Percentiles rank a stretch among this genome's conserved stretches.
Conservation (phyloP, 495 filamentous ascomycete species). For the Eremomyces bilateralis region DNA sequence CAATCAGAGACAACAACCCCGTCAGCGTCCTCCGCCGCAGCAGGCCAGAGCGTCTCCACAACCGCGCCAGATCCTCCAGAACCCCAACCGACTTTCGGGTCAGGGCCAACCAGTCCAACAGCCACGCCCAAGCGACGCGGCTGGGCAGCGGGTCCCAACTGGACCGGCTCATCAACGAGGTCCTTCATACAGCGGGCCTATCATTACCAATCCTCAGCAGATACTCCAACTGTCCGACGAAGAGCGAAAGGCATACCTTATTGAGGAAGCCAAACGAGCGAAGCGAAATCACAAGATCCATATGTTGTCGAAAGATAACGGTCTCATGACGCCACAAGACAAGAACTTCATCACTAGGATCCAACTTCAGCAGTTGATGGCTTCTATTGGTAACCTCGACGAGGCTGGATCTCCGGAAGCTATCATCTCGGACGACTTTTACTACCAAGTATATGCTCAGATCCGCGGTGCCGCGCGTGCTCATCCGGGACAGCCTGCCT, state of each 20-base stretch:
- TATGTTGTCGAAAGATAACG: constrained; percentile 79
- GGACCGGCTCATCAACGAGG: constrained; percentile 15
- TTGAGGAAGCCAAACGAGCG: constrained; percentile 81
- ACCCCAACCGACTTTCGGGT: constrained; percentile 23
- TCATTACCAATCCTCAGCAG: constrained; percentile 50
- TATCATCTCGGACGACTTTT: constrained; percentile 78
- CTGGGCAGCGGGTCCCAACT: constrained; percentile 7
- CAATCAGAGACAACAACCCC: constrained; percentile 9
- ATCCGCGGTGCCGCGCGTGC: constrained; percentile 74
- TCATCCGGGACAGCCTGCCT: constrained; percentile 74
- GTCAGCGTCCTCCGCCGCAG: constrained; percentile 15
- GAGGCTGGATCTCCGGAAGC: constrained; percentile 43
- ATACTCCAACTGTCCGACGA: constrained; percentile 58
- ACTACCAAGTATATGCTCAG: constrained; percentile 90
- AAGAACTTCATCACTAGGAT: constrained; percentile 99
- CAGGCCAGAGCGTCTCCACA: constrained; percentile 21
- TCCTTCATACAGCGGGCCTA: constrained; percentile 21
- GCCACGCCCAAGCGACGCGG: constrained; percentile 12
- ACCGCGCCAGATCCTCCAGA: constrained; percentile 27
- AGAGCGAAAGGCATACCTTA: constrained; percentile 51
- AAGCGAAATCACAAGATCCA: constrained; percentile 98
- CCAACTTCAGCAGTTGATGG: constrained; percentile 86
- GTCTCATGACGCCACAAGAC: constrained; percentile 95
- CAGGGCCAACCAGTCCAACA: constrained; percentile 15
- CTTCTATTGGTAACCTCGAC: constrained; percentile 67